Evolutionary conservation across 129 eudicot species (phyloP).

Genomic region (Centella asiatica): DNA sequence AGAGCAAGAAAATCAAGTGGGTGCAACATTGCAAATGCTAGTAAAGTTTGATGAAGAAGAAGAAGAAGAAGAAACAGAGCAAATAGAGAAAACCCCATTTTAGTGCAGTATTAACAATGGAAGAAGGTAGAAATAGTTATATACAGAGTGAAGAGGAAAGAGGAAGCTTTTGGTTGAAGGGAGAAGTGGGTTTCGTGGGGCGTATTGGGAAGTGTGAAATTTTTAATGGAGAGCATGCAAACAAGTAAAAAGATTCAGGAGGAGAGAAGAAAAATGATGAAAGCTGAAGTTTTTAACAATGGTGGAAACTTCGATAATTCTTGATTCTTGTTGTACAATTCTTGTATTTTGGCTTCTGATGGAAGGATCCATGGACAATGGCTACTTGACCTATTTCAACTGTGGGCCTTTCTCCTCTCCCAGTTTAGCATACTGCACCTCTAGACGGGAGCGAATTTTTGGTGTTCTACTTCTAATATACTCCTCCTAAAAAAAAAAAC

Average conservation of each 20-base stretch:
- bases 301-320: background rate
- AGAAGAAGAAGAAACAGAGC: slow-evolving; percentile 1
- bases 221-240: slow-evolving; percentile 35
- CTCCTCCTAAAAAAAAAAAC: no score
- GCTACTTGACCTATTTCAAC: no score
- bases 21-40: slow-evolving; percentile 37
- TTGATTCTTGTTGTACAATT: slow-evolving; percentile 6
- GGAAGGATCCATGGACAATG: slow-evolving; percentile 9
- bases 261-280: slow-evolving; percentile 8
- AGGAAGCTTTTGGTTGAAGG: slow-evolving; percentile 30
- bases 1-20: slow-evolving; percentile 65
- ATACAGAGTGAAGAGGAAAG: background rate
- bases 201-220: slow-evolving; percentile 22
- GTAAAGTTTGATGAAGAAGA: slow-evolving; percentile 5
- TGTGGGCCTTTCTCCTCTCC: no score
- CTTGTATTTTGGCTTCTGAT: slow-evolving; percentile 18
- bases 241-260: slow-evolving; percentile 2
- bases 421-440: no score
- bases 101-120: background rate
- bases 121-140: background rate
- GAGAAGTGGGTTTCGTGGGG: slow-evolving; percentile 11
- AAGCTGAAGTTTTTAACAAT: slow-evolving; percentile 45
- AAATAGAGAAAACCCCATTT: background rate
- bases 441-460: no score
- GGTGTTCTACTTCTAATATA: background rate